Conservation (phyloP, 176 grass and related monocot species). For the Carex pumila region DNA sequence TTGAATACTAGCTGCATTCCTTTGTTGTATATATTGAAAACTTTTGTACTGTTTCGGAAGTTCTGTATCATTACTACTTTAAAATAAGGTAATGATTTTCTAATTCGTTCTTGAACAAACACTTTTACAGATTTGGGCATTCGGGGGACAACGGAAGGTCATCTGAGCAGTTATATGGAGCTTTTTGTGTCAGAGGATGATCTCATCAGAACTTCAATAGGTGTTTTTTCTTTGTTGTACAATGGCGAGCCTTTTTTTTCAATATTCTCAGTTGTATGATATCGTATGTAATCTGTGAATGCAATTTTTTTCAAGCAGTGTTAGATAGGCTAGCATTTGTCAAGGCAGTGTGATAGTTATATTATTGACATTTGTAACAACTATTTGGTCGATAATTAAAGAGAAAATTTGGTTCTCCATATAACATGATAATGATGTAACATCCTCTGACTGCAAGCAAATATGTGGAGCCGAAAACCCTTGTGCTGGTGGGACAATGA, state of each 20-base stretch:
- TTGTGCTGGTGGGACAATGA: neutral
- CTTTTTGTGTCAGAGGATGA: neutral
- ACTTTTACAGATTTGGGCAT: conserved; percentile 86
- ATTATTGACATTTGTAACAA: neutral
- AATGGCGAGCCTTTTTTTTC: neutral
- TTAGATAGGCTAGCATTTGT: conserved; percentile 15
- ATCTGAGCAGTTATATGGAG: conserved; percentile 35
- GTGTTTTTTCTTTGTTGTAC: neutral
- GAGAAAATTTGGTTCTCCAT: conserved; percentile 5
- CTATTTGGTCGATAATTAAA: neutral
- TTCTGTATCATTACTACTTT: neutral
- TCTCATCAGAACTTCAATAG: neutral
- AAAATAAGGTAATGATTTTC: neutral
- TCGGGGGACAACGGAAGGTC: conserved; percentile 83
- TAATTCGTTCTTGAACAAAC: conserved; percentile 11
- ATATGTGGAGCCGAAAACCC: too few species aligned
- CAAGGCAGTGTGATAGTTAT: conserved; percentile 24
- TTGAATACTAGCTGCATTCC: neutral
- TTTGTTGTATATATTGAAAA: neutral
- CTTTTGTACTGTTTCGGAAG: neutral
- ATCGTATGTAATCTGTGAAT: neutral
- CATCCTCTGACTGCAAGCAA: neutral
- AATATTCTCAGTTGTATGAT: neutral
- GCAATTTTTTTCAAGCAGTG: neutral
- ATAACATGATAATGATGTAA: neutral